These are phyloP conservation scores for Fusarium sp. DNA, from an alignment of 2,329 filamentous ascomycete genomes.

Conservation along the genomic window DNA sequence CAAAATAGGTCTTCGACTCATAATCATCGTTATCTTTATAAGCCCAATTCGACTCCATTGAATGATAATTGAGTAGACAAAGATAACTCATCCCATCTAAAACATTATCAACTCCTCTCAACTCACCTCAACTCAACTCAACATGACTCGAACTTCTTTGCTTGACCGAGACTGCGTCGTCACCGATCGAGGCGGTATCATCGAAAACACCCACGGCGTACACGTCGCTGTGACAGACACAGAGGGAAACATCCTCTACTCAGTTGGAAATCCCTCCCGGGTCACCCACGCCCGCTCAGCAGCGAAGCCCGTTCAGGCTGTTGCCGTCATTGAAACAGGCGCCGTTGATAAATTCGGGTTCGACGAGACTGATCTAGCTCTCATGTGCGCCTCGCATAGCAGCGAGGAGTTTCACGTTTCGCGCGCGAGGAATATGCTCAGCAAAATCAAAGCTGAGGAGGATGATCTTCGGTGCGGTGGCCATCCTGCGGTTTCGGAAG, in stretches of 20 bases:
- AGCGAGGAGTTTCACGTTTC: slow-evolving; percentile 58
- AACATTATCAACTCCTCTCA: neutral
- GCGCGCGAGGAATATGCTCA: slow-evolving; percentile 56
- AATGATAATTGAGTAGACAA: neutral
- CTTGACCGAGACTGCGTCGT: slow-evolving; percentile 51
- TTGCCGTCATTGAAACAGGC: slow-evolving; percentile 60
- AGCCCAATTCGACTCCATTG: neutral
- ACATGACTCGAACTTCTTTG: slow-evolving; percentile 32
- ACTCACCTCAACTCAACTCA: neutral
- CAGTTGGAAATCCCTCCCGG: slow-evolving; percentile 57
- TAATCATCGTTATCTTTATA: neutral
- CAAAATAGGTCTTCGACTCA: neutral
- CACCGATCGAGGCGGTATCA: slow-evolving; percentile 55
- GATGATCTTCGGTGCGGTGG: slow-evolving; percentile 59
- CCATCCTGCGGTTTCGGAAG: slow-evolving; percentile 54
- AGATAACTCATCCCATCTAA: neutral
- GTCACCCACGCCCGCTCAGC: slow-evolving; percentile 61
- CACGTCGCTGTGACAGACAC: slow-evolving; percentile 59
- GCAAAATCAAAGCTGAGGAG: slow-evolving; percentile 52
- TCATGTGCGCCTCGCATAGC: slow-evolving; percentile 63
- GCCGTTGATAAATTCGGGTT: slow-evolving; percentile 55
- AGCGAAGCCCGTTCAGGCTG: slow-evolving; percentile 61
- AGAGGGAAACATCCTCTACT: slow-evolving; percentile 55
- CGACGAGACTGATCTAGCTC: slow-evolving; percentile 58
- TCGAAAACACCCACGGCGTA: slow-evolving; percentile 61